Evolutionary conservation across 352 stramenopile species (phyloP).

Genomic region (Globisporangium takayamanum): DNA sequence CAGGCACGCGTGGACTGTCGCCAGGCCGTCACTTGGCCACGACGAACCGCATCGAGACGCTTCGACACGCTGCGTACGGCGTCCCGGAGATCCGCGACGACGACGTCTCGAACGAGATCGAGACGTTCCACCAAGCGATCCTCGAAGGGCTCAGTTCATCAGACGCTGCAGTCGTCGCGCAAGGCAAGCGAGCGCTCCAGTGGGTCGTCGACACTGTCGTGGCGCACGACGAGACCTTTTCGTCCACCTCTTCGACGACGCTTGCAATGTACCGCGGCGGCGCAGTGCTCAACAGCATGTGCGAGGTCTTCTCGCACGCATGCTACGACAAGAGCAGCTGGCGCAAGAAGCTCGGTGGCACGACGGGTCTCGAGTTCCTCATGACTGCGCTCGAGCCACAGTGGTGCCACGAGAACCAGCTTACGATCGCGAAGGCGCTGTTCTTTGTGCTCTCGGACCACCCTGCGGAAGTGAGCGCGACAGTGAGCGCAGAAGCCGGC

Average conservation of each 20-base stretch:
- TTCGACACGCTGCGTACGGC: conserved; percentile 70
- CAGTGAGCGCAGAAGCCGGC: conserved; percentile 65
- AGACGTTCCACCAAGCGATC: conserved; percentile 56
- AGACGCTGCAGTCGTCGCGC: conserved; percentile 49
- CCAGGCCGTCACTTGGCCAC: conserved; percentile 73
- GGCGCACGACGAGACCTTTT: conserved; percentile 31
- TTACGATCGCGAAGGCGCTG: conserved; percentile 76
- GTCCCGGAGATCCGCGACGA: conserved; percentile 46
- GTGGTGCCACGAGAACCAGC: conserved; percentile 85
- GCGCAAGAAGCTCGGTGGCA: conserved; percentile 76
- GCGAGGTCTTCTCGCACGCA: conserved; percentile 73
- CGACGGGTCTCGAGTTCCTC: conserved; percentile 60
- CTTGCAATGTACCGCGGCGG: conserved; percentile 49
- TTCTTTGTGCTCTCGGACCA: conserved; percentile 88
- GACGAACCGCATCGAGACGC: conserved; percentile 69
- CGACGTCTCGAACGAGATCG: conserved; percentile 51
- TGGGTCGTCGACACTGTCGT: conserved; percentile 50
- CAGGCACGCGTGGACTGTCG: conserved; percentile 71
- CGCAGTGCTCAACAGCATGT: conserved; percentile 70
- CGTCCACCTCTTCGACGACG: conserved; percentile 10
- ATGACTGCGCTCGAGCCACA: conserved; percentile 55
- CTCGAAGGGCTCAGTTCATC: conserved; percentile 60
- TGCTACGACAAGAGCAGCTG: conserved; percentile 86
- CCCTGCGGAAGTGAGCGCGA: conserved; percentile 73
- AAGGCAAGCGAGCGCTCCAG: conserved; percentile 38